phyloP scores from a whole-genome alignment of 345 rosid genomes.

The Boechera divaricarpa region DNA sequence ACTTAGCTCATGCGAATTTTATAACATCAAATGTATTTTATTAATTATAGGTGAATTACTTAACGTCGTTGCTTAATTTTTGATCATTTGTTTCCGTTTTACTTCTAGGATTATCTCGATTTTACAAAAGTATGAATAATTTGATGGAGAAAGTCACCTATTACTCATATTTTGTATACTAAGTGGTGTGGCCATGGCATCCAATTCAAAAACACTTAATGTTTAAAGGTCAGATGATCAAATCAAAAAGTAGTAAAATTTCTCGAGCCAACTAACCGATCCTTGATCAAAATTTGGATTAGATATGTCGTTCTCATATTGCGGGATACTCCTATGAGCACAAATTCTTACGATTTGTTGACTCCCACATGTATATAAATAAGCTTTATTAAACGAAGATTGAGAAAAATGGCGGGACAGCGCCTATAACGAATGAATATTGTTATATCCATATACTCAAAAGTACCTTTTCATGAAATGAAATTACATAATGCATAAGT shows the following conservation, averaged over 20 bases:
- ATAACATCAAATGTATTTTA: background rate
- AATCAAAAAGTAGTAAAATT: background rate
- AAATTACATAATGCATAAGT: conserved; percentile 6
- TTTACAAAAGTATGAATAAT: no score
- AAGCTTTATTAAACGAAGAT: background rate
- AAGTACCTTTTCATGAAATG: conserved; percentile 16
- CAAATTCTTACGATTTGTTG: background rate
- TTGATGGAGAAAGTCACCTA: no score
- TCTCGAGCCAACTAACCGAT: background rate
- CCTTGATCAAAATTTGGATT: background rate
- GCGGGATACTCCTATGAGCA: background rate
- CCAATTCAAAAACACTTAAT: no score
- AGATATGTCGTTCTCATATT: background rate
- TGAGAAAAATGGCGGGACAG: background rate
- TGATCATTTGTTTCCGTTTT: background rate
- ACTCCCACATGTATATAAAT: background rate
- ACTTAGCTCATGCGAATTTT: background rate
- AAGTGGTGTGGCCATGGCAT: no score
- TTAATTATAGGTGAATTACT: background rate
- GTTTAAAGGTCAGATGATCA: no score
- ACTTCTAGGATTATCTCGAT: no score
- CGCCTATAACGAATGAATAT: background rate
- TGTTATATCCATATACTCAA: background rate
- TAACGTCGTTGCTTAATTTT: background rate
- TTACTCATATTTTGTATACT: no score